Conservation (phyloP, 805 yeast genomes). For the Yarrowia sp. region DNA sequence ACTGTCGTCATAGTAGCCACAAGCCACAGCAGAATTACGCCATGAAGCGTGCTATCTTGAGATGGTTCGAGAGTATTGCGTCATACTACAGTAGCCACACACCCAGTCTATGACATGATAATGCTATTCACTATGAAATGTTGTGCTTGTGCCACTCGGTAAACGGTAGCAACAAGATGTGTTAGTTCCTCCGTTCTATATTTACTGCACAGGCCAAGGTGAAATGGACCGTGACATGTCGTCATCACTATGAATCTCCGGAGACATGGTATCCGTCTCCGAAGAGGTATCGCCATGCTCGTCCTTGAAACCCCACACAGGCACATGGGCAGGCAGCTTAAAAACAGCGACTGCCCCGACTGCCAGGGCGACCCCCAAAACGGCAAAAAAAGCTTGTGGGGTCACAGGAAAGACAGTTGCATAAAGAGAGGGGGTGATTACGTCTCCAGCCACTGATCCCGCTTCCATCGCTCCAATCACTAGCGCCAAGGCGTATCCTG, state of each 20-base stretch:
- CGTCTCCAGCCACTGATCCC: background rate
- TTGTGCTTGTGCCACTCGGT: slow-evolving; percentile 1
- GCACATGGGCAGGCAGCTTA: slow-evolving; percentile 1
- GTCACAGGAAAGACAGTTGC: background rate
- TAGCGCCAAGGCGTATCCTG: slow-evolving; percentile 3
- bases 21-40: slow-evolving; percentile 5
- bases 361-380: background rate
- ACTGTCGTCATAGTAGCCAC: slow-evolving; percentile 9
- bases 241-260: slow-evolving; percentile 8
- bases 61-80: background rate
- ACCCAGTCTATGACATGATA: background rate
- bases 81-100: background rate
- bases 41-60: background rate
- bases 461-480: background rate
- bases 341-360: background rate
- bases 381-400: background rate
- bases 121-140: slow-evolving; percentile 2
- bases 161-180: slow-evolving; percentile 2
- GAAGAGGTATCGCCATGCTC: slow-evolving; percentile 9
- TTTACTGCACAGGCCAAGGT: slow-evolving; percentile 12
- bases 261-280: slow-evolving; percentile 22
- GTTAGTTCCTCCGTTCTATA: slow-evolving; percentile 4
- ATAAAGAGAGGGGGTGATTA: background rate
- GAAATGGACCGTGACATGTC: slow-evolving; percentile 23
- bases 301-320: background rate